phyloP scores from a whole-genome alignment of 2,329 filamentous ascomycete species.

The Endocalyx cinctus region DNA sequence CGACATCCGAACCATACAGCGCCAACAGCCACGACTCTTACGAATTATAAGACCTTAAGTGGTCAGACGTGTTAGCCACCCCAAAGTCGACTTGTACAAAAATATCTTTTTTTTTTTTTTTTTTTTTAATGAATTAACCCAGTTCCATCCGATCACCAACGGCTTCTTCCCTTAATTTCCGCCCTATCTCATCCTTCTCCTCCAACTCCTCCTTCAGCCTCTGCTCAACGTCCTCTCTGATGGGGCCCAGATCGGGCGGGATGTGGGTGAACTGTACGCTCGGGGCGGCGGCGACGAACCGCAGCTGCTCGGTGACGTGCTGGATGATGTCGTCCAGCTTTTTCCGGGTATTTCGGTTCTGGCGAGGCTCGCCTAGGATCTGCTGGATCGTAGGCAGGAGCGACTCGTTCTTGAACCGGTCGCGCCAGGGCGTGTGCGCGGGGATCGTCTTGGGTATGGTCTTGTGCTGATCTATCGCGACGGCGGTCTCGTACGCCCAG shows the following conservation, averaged over 20 bases:
- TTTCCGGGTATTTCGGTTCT: slow-evolving; percentile 76
- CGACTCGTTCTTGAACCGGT: slow-evolving; percentile 82
- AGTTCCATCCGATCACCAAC: slow-evolving; percentile 53
- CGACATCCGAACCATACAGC: no score
- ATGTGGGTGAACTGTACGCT: slow-evolving; percentile 82
- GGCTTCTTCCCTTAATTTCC: slow-evolving; percentile 52
- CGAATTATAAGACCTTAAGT: no score
- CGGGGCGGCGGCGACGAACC: slow-evolving; percentile 79
- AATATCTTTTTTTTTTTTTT: no score
- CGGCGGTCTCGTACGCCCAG: slow-evolving; percentile 94
- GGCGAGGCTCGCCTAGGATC: slow-evolving; percentile 60
- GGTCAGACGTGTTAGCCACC: no score
- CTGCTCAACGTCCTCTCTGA: slow-evolving; percentile 66
- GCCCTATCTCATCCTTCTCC: slow-evolving; percentile 50
- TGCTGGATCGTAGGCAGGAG: slow-evolving; percentile 83
- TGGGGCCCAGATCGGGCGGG: slow-evolving; percentile 67
- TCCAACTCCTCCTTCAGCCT: slow-evolving; percentile 61
- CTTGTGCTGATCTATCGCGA: slow-evolving; percentile 72
- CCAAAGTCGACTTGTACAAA: no score
- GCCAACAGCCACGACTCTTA: no score
- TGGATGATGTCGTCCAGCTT: slow-evolving; percentile 72
- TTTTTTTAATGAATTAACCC: no score
- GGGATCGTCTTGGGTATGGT: slow-evolving; percentile 71
- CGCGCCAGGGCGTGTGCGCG: slow-evolving; percentile 74
- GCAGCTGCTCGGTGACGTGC: slow-evolving; percentile 77